Evolutionary conservation across 768 basidiomycete genomes (phyloP).

Genomic region (Tylopilus plumbeoviolaceoides): DNA sequence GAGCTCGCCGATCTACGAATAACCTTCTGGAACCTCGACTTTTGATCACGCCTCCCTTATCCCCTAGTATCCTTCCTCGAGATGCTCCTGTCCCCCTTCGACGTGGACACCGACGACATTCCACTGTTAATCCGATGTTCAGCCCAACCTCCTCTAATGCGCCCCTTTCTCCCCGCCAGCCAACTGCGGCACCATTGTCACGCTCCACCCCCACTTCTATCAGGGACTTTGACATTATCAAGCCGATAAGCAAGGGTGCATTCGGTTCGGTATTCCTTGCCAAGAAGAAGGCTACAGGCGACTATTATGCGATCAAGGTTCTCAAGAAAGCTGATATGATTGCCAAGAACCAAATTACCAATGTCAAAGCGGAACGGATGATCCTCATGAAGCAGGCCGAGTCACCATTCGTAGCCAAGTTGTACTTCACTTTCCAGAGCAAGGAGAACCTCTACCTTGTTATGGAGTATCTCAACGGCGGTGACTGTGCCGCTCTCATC

Average conservation of each 20-base stretch:
- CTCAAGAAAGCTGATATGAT: constrained; percentile 99
- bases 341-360: constrained; percentile 99
- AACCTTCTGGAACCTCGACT: constrained; percentile 64
- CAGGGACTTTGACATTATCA: constrained; percentile 99
- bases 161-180: constrained; percentile 85
- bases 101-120: constrained; percentile 66
- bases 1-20: constrained; percentile 61
- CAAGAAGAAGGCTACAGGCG: constrained; percentile 97
- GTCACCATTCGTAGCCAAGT: constrained; percentile 95
- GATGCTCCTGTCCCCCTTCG: constrained; percentile 43
- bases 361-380: constrained; percentile 99
- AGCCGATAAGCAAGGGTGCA: constrained; percentile 98
- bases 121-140: constrained; percentile 59
- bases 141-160: constrained; percentile 47
- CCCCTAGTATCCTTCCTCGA: constrained; percentile 53
- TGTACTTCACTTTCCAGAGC: constrained; percentile 99
- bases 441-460: constrained; percentile 98
- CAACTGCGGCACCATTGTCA: constrained; percentile 71
- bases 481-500: constrained; percentile 95
- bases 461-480: constrained; percentile 99
- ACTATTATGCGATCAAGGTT: constrained; percentile 99
- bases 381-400: constrained; percentile 99
- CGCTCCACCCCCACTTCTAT: constrained; percentile 87
- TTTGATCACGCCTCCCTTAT: constrained; percentile 70
- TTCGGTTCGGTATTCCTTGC: constrained; percentile 98